These are phyloP conservation scores for Beauveria pseudobassiana DNA, from an alignment of 2,329 filamentous ascomycete species.

Conservation along the genomic window DNA sequence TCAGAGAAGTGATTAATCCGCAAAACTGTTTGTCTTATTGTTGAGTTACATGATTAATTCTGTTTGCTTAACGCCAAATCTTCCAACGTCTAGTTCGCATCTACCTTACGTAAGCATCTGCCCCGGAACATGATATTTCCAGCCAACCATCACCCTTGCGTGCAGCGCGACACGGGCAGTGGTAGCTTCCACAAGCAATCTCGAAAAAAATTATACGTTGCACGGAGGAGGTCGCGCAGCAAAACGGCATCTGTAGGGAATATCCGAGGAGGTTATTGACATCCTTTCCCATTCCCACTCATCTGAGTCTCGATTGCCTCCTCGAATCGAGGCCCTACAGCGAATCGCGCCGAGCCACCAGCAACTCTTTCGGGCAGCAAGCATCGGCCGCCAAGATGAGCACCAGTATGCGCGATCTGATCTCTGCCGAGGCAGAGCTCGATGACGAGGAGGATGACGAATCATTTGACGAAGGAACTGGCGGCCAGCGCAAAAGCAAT, in stretches of 20 bases:
- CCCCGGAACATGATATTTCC: constrained; percentile 14
- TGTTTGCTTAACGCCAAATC: no score
- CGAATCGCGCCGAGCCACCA: background rate
- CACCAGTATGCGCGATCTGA: constrained; percentile 62
- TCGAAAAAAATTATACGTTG: constrained; percentile 6
- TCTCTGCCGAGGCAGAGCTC: constrained; percentile 79
- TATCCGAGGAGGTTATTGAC: background rate
- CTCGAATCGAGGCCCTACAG: background rate
- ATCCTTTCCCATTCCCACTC: background rate
- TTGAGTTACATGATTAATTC: no score
- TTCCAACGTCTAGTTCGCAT: background rate
- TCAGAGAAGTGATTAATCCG: no score
- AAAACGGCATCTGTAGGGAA: background rate
- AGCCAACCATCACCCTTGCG: constrained; percentile 4
- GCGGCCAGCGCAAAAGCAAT: constrained; percentile 44
- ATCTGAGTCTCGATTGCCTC: background rate
- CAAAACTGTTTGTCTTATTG: no score
- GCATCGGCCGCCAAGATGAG: constrained; percentile 44
- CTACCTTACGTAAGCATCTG: constrained; percentile 10
- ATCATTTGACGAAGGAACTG: constrained; percentile 70
- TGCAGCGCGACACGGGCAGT: constrained; percentile 11
- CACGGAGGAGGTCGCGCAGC: constrained; percentile 10
- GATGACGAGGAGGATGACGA: constrained; percentile 82
- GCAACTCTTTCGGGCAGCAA: constrained; percentile 1
- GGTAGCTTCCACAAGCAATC: background rate